These are phyloP conservation scores for Paratrypanosoma confusum DNA, from an alignment of 208 protist species.

Conservation along the genomic window DNA sequence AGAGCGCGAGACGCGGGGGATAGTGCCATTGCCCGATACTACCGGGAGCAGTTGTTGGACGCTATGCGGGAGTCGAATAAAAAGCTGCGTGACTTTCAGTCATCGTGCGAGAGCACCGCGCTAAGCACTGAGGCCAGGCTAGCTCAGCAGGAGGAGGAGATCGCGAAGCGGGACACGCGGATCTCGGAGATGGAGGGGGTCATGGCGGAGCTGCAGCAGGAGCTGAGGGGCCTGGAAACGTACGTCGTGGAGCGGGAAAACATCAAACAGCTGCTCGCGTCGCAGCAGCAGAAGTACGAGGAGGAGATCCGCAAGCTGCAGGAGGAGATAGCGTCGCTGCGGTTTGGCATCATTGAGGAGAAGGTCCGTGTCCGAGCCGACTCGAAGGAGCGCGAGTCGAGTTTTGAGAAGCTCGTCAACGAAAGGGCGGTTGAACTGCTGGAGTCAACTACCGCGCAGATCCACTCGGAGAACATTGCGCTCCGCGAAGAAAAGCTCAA, in stretches of 20 bases:
- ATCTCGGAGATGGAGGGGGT: conserved; percentile 26
- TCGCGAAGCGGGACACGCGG: conserved; percentile 14
- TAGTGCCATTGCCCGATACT: conserved; percentile 1
- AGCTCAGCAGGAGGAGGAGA: conserved; percentile 21
- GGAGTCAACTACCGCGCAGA: conserved; percentile 41
- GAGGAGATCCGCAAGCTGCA: conserved; percentile 17
- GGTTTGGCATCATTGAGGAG: conserved; percentile 63
- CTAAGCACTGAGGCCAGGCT: conserved; percentile 11
- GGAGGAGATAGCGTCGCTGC: conserved; percentile 13
- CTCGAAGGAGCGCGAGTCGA: conserved; percentile 26
- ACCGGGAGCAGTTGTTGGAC: conserved; percentile 1
- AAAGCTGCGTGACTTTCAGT: no score
- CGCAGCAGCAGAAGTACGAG: conserved; percentile 15
- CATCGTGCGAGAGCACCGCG: no score
- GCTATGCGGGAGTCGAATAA: conserved; percentile 2
- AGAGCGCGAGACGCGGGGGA: conserved; percentile 2
- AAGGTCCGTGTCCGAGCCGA: conserved; percentile 51
- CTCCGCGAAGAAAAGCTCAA: conserved; percentile 60
- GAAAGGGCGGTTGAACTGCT: conserved; percentile 49
- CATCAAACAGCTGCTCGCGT: conserved; percentile 30
- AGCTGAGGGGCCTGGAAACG: conserved; percentile 34
- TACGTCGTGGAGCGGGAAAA: conserved; percentile 44
- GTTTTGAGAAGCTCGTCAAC: conserved; percentile 43
- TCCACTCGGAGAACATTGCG: conserved; percentile 58
- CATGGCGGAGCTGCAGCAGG: conserved; percentile 34